Conservation (phyloP, 164 flowering plant genomes). For the Macadamia integrifolia region DNA sequence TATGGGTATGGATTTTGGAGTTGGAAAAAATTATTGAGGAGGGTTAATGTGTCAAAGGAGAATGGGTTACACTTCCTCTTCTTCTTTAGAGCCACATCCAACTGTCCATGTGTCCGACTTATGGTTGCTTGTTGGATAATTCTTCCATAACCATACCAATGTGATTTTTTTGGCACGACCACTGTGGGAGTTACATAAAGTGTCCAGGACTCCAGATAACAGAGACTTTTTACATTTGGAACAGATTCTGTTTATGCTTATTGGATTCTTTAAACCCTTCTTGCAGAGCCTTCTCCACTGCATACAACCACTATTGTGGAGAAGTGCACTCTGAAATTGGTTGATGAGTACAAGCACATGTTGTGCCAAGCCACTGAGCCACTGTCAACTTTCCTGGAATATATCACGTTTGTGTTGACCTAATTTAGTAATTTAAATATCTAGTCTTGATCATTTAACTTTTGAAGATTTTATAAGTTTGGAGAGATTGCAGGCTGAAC, state of each 20-base stretch:
- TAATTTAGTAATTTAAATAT: background rate
- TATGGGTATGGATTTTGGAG: too few relatives aligned
- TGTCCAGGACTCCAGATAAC: too few relatives aligned
- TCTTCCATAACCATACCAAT: too few relatives aligned
- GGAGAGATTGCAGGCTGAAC: background rate
- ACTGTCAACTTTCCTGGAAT: constrained; percentile 90
- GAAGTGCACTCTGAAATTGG: constrained; percentile 95
- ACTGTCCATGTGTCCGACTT: too few relatives aligned
- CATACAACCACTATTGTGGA: constrained; percentile 98
- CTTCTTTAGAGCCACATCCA: too few relatives aligned
- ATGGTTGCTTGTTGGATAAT: too few relatives aligned
- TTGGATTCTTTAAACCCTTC: constrained; percentile 4
- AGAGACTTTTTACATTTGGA: background rate
- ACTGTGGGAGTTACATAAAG: too few relatives aligned
- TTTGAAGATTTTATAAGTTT: background rate
- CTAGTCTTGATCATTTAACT: background rate
- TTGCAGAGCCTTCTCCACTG: constrained; percentile 93
- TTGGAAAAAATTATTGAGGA: too few relatives aligned
- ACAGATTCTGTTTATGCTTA: background rate
- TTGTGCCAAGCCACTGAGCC: constrained; percentile 98
- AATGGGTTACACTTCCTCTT: too few relatives aligned
- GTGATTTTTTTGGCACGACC: too few relatives aligned
- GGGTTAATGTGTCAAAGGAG: too few relatives aligned
- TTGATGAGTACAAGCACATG: constrained; percentile 98
- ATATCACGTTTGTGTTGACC: constrained; percentile 62